Percentiles rank a stretch among this genome's conserved stretches.
phyloP scores from a whole-genome alignment of 2,329 filamentous ascomycete species.

The Nemania sp. region DNA sequence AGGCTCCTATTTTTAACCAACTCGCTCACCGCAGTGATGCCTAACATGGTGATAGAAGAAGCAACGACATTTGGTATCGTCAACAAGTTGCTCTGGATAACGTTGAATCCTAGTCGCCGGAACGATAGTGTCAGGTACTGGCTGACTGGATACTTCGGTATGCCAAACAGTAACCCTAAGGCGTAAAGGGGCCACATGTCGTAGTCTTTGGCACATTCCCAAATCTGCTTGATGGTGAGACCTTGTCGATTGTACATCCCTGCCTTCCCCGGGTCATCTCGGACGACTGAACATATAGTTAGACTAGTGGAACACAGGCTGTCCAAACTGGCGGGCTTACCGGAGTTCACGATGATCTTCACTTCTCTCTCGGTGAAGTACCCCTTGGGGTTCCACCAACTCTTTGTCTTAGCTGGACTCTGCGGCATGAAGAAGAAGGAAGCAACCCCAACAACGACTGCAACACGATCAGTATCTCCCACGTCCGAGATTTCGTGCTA shows the following conservation, averaged over 20 bases:
- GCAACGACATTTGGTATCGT: slow-evolving; percentile 54
- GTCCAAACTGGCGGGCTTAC: slow-evolving; percentile 23
- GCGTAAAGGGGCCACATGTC: slow-evolving; percentile 53
- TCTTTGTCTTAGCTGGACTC: slow-evolving; percentile 66
- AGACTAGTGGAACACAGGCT: slow-evolving; percentile 6
- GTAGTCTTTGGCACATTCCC: slow-evolving; percentile 54
- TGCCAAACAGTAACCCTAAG: slow-evolving; percentile 45
- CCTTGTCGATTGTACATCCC: slow-evolving; percentile 57
- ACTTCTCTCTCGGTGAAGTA: slow-evolving; percentile 68
- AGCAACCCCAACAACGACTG: slow-evolving; percentile 54
- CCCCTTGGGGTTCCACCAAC: slow-evolving; percentile 58
- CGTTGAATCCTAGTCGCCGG: slow-evolving; percentile 38
- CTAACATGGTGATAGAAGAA: slow-evolving; percentile 53
- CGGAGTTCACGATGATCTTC: slow-evolving; percentile 67
- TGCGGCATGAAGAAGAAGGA: slow-evolving; percentile 63
- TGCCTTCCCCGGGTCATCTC: slow-evolving; percentile 57
- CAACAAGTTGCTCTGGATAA: slow-evolving; percentile 59
- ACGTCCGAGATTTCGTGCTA: slow-evolving; percentile 1
- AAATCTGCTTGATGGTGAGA: slow-evolving; percentile 49
- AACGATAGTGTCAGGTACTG: slow-evolving; percentile 37
- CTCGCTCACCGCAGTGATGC: slow-evolving; percentile 57
- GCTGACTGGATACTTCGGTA: slow-evolving; percentile 51
- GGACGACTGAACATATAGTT: slow-evolving; percentile 46
- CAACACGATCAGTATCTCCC: slow-evolving; percentile 45
- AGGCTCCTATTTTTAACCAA: slow-evolving; percentile 54